Conservation (phyloP, 352 stramenopile genomes). For the Pilasporangium apinafurcum region DNA sequence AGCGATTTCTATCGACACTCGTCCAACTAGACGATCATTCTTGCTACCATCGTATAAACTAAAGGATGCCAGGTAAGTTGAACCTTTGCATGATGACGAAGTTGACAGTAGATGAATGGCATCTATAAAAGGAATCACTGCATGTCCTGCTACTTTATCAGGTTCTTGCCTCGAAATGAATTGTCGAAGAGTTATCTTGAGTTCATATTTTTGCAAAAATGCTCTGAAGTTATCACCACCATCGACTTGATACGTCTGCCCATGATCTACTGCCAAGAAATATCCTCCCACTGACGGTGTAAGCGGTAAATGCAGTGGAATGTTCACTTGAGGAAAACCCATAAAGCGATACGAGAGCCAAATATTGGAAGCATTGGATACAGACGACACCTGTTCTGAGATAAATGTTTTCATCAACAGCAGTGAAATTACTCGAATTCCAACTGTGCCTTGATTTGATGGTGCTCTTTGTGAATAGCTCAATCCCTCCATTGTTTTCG, state of each 20-base stretch:
- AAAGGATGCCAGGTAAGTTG: too few relatives aligned
- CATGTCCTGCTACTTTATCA: neutral
- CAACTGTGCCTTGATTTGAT: neutral
- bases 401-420: slow-evolving; percentile 12
- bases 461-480: too few relatives aligned
- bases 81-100: too few relatives aligned
- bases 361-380: neutral
- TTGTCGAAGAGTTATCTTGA: neutral
- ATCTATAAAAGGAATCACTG: neutral
- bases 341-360: slow-evolving; percentile 10
- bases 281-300: slow-evolving; percentile 2
- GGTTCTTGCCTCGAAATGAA: neutral
- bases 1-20: slow-evolving; percentile 2
- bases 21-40: slow-evolving; percentile 2
- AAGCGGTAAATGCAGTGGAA: neutral
- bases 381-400: neutral
- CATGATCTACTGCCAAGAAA: slow-evolving; percentile 3
- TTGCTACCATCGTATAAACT: slow-evolving; percentile 1
- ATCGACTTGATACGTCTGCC: slow-evolving; percentile 2
- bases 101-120: neutral
- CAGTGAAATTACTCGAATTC: slow-evolving; percentile 6
- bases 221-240: neutral
- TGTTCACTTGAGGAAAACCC: slow-evolving; percentile 3
- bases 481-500: too few relatives aligned
- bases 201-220: slow-evolving; percentile 1